These are phyloP conservation scores for Tieghemiomyces parasiticus DNA, from an alignment of 192 early-diverging fungal species.

Conservation along the genomic window DNA sequence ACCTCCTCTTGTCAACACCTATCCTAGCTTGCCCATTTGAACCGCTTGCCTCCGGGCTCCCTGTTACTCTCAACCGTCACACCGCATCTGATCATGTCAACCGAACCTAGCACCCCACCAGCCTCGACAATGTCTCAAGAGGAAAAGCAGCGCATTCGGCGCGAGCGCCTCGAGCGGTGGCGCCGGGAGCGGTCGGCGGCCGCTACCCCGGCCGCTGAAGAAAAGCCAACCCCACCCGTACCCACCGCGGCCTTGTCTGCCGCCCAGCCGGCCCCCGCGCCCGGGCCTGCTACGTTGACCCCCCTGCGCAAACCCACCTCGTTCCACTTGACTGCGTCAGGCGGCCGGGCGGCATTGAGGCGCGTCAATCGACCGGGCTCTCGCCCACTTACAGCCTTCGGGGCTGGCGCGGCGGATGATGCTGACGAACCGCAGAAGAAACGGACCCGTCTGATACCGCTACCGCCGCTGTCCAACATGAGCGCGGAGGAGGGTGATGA, in stretches of 20 bases:
- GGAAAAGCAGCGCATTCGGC: constrained; percentile 5
- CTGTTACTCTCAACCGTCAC: no score
- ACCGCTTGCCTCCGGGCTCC: no score
- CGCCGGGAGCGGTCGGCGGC: constrained; percentile 8
- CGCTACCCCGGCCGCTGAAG: background rate
- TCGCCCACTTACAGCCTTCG: background rate
- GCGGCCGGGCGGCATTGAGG: background rate
- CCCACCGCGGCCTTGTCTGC: background rate
- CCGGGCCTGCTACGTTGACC: background rate
- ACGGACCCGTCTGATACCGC: background rate
- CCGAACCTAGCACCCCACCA: no score
- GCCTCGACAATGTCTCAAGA: no score
- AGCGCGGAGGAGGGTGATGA: background rate
- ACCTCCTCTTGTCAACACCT: no score
- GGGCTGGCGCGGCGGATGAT: background rate
- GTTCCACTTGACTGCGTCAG: background rate
- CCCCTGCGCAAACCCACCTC: background rate
- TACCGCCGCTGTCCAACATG: background rate
- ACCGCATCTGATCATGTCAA: no score
- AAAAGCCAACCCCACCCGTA: background rate
- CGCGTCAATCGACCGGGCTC: background rate
- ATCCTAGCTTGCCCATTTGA: no score
- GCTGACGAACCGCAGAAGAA: background rate
- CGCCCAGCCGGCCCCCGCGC: background rate
- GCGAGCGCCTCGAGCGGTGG: constrained; percentile 5